A percentile compares a stretch with the other conserved stretches of the same genome.
Conservation (phyloP, 768 basidiomycete genomes). For the Pulveroboletus sp. region DNA sequence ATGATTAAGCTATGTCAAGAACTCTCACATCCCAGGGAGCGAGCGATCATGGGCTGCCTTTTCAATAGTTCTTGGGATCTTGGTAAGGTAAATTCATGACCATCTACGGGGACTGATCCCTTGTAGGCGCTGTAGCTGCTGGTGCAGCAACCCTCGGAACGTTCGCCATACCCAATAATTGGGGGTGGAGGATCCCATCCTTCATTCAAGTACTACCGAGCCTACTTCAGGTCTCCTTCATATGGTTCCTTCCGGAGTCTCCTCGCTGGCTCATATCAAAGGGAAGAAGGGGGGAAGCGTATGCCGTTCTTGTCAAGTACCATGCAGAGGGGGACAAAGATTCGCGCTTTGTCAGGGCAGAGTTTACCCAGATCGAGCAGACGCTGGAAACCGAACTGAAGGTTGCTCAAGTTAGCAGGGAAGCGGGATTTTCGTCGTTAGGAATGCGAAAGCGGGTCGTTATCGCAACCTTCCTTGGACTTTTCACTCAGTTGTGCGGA, state of each 20-base stretch:
- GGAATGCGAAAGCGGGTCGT: conserved; percentile 17
- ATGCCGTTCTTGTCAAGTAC: conserved; percentile 47
- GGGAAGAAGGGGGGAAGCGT: conserved; percentile 48
- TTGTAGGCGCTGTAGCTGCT: conserved; percentile 30
- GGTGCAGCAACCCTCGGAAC: conserved; percentile 58
- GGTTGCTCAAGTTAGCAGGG: not conserved
- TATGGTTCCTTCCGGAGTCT: conserved; percentile 59
- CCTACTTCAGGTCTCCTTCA: conserved; percentile 48
- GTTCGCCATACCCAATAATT: conserved; percentile 51
- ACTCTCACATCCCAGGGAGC: conserved; percentile 23
- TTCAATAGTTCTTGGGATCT: conserved; percentile 8
- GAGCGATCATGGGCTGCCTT: conserved; percentile 11
- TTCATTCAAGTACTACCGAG: conserved; percentile 57
- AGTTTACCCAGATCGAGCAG: conserved; percentile 51
- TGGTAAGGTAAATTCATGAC: conserved; percentile 1
- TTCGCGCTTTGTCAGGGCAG: conserved; percentile 54
- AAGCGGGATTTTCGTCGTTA: conserved; percentile 1
- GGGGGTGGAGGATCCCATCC: conserved; percentile 65
- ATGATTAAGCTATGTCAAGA: conserved; percentile 2
- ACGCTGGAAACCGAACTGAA: conserved; percentile 37
- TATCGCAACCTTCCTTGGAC: conserved; percentile 9
- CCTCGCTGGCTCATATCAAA: conserved; percentile 61
- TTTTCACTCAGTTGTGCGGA: conserved; percentile 18
- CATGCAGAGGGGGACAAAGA: conserved; percentile 53
- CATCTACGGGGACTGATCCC: not conserved